Base-by-base conservation (phyloP, 2,329 filamentous ascomycete genomes). In the Cercospora brassicicola region DNA sequence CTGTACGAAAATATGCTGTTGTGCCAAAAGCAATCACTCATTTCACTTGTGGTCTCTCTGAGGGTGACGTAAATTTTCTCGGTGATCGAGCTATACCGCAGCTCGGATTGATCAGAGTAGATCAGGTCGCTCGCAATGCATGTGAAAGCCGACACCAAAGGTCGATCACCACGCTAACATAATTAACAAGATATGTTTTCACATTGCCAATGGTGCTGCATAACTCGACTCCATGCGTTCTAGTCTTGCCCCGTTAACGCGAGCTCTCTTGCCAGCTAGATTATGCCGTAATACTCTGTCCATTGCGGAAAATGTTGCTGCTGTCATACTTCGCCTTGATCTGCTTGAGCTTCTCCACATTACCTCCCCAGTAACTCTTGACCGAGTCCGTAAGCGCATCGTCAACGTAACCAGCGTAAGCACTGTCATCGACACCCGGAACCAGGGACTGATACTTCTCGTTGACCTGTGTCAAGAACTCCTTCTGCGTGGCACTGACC, bases 301-400 rank as follows among this genome's bases (percentile, higher is more conserved):
- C 67, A 26, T 72, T 71, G 33, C 59, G 64, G 26, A 77, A 78
- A 4, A 77, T 62, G 30, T 69, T 70, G 2, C 67, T 63, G 2
- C 73, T 71, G 59, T 79, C 78, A 36, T 78, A 78, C 67, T 75
- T 76, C 2, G 61, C 55, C 56, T 78, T 76, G 48, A 79, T 73
- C 51, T 45, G 10, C 65, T 78, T 70, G 62, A 79, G 53, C 64
- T 63, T 72, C 63, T 67, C 48, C n/a, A 78, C 23, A 64, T 78
- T 78, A 5, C 64, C 62, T n/a, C 71, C 72, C 11, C 73, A 74
- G 60, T 78, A 79, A 30, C 67, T 69, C 60, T 75, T 71, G 9
- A 72, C 72, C 30, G 70, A 67, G n/a, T 75, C 72, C 2, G 75
- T 71, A 36, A 79, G 73, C 39, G 73, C 77, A 67, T 77, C 71